Evolutionary conservation across 306 rosid species (phyloP).

Genomic region (Gillenia trifoliata): DNA sequence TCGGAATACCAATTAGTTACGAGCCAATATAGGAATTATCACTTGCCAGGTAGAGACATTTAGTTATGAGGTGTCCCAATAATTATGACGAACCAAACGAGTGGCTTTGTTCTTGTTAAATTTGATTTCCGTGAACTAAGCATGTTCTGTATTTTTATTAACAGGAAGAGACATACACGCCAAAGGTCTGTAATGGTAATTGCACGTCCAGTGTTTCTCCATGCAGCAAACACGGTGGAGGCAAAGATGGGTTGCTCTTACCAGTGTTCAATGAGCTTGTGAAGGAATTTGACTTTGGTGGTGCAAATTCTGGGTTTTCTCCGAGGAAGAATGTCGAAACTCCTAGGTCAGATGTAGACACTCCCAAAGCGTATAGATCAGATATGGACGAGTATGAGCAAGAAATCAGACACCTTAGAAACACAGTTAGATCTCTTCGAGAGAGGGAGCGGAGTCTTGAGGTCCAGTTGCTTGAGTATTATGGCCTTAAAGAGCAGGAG

Average conservation of each 20-base stretch:
- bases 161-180: constrained; percentile 56
- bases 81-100: background rate
- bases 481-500: constrained; percentile 87
- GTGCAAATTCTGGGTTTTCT: constrained; percentile 28
- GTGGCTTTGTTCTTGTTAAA: background rate
- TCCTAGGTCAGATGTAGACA: constrained; percentile 31
- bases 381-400: constrained; percentile 56
- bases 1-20: too few relatives aligned
- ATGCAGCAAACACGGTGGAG: constrained; percentile 30
- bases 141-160: background rate
- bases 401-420: constrained; percentile 58
- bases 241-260: constrained; percentile 44
- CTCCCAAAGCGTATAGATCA: constrained; percentile 31
- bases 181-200: constrained; percentile 27
- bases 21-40: too few relatives aligned
- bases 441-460: constrained; percentile 79
- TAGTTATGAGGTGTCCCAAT: too few relatives aligned
- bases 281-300: constrained; percentile 43
- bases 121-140: background rate
- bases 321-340: constrained; percentile 40
- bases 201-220: constrained; percentile 37
- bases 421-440: constrained; percentile 54
- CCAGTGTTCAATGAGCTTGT: constrained; percentile 48
- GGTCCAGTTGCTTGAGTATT: constrained; percentile 72
- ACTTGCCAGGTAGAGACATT: too few relatives aligned